Evolutionary conservation across 768 basidiomycete species (phyloP), one percentile per base, ranked within the genome.

Genomic region (Rhizopogon salebrosus): DNA sequence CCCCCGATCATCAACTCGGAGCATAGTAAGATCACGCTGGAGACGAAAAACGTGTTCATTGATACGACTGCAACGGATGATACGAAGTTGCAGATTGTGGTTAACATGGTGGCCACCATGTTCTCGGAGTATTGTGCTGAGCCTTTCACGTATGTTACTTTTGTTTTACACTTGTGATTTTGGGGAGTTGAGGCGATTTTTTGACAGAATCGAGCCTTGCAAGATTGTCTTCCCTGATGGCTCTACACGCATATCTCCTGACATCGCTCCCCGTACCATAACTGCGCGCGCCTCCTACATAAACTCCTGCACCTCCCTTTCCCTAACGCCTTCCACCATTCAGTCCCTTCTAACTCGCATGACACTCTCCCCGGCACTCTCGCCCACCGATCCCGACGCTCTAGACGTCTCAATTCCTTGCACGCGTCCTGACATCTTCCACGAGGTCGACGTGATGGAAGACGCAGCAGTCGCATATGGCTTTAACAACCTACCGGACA

Each of bases 1-100:
- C 97, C 97, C 36, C 97, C 97, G 8, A 98, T 99, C 67, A 95
- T 95, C 72, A 97, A 97, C 71, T 95, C 93, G 3, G 88, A 97
- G 59, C 91, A 92, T 70, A 98, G 92, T 67, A 98, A 98, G 75
- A 98, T 99, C 64, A 90, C 91, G 0, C 75, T 97, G 56, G 86
- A 93, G 64, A 98, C 97, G 10, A 80, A 78, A 49, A 98, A 98
- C 68, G 75, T 99, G 67, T 98, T 98, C 74, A 89, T 99, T 60
- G 97, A 99, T 69, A 84, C 95, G 27, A 98, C 97, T 8, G 95
- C 95, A 3, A 97, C 93, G 16, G 97, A 99, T 64, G 81, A 90
- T 65, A 98, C 95, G 26, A 99, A 99, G 72, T 83, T 99, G 54
- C 85, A 87, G 58, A 95, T 98, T 45, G 97, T 98, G 49, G 82